These are phyloP conservation scores for Penicillium psychrosexuale DNA, from an alignment of 2,329 filamentous ascomycete genomes.

Conservation along the genomic window DNA sequence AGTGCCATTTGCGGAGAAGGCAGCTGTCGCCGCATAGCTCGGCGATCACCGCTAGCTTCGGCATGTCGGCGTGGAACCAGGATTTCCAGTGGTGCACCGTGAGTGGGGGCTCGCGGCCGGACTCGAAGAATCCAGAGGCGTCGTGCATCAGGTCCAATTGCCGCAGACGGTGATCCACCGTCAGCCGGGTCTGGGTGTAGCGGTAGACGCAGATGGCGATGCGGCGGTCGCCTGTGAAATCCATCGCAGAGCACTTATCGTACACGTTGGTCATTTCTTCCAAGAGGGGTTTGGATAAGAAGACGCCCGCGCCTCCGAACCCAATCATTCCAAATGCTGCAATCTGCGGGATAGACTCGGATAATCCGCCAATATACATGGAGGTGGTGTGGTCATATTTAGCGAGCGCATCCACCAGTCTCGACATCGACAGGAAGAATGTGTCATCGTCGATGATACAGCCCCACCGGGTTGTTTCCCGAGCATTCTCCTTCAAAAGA, in stretches of 20 bases:
- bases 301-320: slow-evolving; percentile 60
- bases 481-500: slow-evolving; percentile 48
- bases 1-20: slow-evolving; percentile 56
- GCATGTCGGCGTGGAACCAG: slow-evolving; percentile 54
- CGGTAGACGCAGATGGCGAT: slow-evolving; percentile 57
- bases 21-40: slow-evolving; percentile 56
- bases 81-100: slow-evolving; percentile 64
- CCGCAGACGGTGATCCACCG: slow-evolving; percentile 54
- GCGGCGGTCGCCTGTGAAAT: slow-evolving; percentile 54
- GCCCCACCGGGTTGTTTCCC: slow-evolving; percentile 52
- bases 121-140: slow-evolving; percentile 59
- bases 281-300: slow-evolving; percentile 55
- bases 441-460: slow-evolving; percentile 62
- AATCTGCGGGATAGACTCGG: slow-evolving; percentile 55
- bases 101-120: slow-evolving; percentile 50
- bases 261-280: slow-evolving; percentile 48
- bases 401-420: slow-evolving; percentile 49
- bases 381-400: slow-evolving; percentile 50
- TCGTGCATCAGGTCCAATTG: slow-evolving; percentile 59
- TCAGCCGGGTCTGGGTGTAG: slow-evolving; percentile 55
- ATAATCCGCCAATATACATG: slow-evolving; percentile 56
- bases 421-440: slow-evolving; percentile 57
- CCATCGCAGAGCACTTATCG: slow-evolving; percentile 49
- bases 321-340: slow-evolving; percentile 57
- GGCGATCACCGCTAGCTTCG: slow-evolving; percentile 50